Evolutionary conservation across 1,139 yeast species (phyloP), one percentile per base, ranked within the genome.

Genomic region (Saccharomyces hybrid): DNA sequence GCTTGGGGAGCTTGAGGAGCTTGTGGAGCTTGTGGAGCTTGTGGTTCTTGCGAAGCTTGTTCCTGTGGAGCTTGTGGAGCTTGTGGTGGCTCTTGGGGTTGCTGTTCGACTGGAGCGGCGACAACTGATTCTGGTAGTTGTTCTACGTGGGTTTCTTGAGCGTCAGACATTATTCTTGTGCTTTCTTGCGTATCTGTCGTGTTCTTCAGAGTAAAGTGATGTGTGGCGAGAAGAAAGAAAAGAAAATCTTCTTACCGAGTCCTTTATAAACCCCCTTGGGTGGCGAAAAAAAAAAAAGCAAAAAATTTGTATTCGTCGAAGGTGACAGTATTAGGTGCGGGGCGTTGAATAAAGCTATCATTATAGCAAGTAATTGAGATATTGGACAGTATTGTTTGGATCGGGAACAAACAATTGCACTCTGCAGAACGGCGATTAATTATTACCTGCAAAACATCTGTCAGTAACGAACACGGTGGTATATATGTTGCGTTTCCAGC

Each of bases 401-500:
- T 5, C 6, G 13, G 11, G 3, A 8, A 38, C 44, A 8, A 38
- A 13, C n/a, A 20, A 16, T 38, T 38, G n/a, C 26, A 2, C 14
- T n/a, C 20, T 8, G 14, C 5, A 31, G 28, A 50, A 7, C 20
- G 16, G 23, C 23, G 1, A 1, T 20, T 20, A 20, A 20, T 20
- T 20, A 3, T 20, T 3, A 20, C 23, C 4, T 20, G 23, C 23
- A 20, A 20, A 20, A 20, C 4, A 20, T 20, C 4, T 20, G 23
- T 20, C 8, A 11, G 47, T 5, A 1, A 38, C 13, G 26, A 13
- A n/a, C 47, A 28, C 11, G 6, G 49, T 23, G 16, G 14, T n/a
- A n/a, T 47, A 47, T 5, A 65, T 65, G 69, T 51, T 65, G 44
- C 59, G 67, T 44, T 61, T 61, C 47, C 57, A 56, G 47, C 56